Conservation (phyloP, 2,329 filamentous ascomycete genomes). For the Fusarium hainanense region DNA sequence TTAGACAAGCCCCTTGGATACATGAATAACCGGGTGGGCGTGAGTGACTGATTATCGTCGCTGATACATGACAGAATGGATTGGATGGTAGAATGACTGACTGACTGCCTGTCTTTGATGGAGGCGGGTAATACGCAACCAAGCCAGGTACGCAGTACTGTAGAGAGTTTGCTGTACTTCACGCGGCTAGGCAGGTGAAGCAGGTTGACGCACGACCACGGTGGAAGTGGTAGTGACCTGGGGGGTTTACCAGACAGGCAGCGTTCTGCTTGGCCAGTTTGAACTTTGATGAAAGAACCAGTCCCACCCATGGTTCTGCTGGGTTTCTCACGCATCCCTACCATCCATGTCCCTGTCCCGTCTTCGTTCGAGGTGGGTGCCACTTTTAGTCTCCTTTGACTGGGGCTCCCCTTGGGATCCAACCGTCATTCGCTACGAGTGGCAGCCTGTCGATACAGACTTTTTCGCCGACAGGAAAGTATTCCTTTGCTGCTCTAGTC, state of each 20-base stretch:
- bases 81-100: neutral
- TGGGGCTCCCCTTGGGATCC: slow-evolving; percentile 5
- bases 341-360: slow-evolving; percentile 22
- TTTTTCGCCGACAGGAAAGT: slow-evolving; percentile 11
- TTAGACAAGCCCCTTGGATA: neutral
- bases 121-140: slow-evolving; percentile 17
- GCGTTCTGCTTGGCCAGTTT: slow-evolving; percentile 26
- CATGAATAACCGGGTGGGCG: neutral
- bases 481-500: slow-evolving; percentile 4
- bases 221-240: slow-evolving; percentile 36
- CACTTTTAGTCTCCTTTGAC: slow-evolving; percentile 22
- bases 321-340: slow-evolving; percentile 33
- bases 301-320: slow-evolving; percentile 31
- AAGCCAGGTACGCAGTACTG: slow-evolving; percentile 14
- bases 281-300: slow-evolving; percentile 13
- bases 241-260: slow-evolving; percentile 12
- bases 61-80: neutral
- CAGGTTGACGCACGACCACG: slow-evolving; percentile 32
- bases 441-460: slow-evolving; percentile 9
- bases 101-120: slow-evolving; percentile 1
- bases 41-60: neutral
- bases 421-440: slow-evolving; percentile 33
- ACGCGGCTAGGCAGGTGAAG: slow-evolving; percentile 18
- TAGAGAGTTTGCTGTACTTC: neutral
- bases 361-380: slow-evolving; percentile 12